These are phyloP conservation scores for Aspergillus vadensis DNA, from an alignment of 2,329 filamentous ascomycete species.

Conservation along the genomic window DNA sequence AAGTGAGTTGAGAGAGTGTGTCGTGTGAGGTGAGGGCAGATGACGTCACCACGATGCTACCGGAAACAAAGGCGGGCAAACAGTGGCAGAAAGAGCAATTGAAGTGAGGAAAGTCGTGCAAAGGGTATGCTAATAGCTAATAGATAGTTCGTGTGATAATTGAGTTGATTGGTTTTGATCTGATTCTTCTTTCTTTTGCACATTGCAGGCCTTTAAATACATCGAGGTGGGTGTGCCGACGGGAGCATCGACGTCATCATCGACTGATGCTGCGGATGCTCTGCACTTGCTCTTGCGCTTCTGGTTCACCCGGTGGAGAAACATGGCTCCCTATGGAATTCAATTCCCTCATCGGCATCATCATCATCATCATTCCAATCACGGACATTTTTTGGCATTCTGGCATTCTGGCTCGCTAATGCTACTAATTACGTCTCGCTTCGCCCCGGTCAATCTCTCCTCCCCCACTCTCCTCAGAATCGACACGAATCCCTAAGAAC, in stretches of 20 bases:
- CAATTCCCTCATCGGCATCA: conserved; percentile 11
- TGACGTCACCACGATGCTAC: conserved; percentile 25
- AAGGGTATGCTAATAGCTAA: not conserved
- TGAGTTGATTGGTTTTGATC: not conserved
- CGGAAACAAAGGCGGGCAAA: conserved; percentile 4
- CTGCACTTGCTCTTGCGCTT: not conserved
- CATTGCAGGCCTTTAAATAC: not conserved
- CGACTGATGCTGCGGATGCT: not conserved
- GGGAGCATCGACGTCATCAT: conserved; percentile 4
- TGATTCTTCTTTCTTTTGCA: not conserved
- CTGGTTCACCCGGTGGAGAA: conserved; percentile 3
- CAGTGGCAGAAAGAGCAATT: not conserved
- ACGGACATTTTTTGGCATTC: not conserved
- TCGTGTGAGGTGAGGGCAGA: conserved; percentile 18
- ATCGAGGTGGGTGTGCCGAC: not conserved
- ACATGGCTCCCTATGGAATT: conserved; percentile 3
- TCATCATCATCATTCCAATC: conserved; percentile 2
- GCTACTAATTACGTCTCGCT: conserved; percentile 21
- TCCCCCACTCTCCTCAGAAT: conserved; percentile 13
- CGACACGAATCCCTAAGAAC: conserved; percentile 14
- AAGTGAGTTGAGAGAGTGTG: not conserved
- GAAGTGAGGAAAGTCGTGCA: not conserved
- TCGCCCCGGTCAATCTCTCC: conserved; percentile 13
- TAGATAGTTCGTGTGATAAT: not conserved
- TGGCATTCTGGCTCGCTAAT: not conserved